Percentiles rank a stretch among this genome's conserved stretches.
These are phyloP conservation scores for Yarrowia galli DNA, from an alignment of 1,139 yeast species.

Conservation along the genomic window DNA sequence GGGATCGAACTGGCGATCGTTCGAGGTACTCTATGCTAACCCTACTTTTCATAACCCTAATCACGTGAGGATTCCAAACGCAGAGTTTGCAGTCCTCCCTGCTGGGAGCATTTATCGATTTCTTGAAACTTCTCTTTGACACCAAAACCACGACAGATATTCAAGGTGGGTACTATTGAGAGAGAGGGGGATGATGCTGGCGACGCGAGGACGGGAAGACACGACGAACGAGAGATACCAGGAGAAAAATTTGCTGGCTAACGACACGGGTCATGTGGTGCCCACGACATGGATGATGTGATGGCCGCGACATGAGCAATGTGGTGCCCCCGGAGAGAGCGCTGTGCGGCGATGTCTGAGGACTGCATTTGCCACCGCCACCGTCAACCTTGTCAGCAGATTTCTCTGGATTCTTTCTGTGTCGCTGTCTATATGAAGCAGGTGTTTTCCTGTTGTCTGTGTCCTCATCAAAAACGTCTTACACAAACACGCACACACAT, in stretches of 20 bases:
- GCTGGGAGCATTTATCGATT: constrained; percentile 32
- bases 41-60: constrained; percentile 25
- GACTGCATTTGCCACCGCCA: constrained; percentile 7
- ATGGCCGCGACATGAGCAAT: too few species aligned
- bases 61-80: constrained; percentile 27
- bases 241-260: background rate
- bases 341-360: background rate
- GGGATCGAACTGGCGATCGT: background rate
- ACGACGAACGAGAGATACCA: background rate
- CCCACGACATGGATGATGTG: too few species aligned
- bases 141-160: constrained; percentile 37
- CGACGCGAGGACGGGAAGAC: background rate
- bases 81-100: constrained; percentile 22
- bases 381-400: background rate
- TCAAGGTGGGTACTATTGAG: constrained; percentile 32
- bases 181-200: background rate
- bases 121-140: constrained; percentile 32
- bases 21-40: background rate
- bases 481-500: background rate
- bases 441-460: background rate
- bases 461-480: background rate
- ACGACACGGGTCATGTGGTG: too few species aligned
- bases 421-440: background rate
- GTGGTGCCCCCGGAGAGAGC: too few species aligned
- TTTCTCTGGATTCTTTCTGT: too few species aligned